Conservation (phyloP, 2,329 filamentous ascomycete species). For the Alternaria atra region DNA sequence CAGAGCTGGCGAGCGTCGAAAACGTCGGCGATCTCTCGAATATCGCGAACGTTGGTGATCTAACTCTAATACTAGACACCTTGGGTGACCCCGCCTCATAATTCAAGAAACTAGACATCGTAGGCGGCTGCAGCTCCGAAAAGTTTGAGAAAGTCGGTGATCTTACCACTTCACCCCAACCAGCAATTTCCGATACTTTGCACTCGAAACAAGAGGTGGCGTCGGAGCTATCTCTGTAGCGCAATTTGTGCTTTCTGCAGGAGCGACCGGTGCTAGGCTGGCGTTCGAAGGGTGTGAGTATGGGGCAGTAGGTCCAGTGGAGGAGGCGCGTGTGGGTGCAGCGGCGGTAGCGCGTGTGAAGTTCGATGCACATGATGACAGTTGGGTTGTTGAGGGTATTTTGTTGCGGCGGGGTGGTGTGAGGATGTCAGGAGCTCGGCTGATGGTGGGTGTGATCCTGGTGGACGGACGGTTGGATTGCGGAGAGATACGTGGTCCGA, state of each 20-base stretch:
- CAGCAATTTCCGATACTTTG: background rate
- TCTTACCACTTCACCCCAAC: background rate
- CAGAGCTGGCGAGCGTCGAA: background rate
- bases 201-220: background rate
- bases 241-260: slow-evolving; percentile 15
- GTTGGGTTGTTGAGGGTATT: background rate
- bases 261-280: slow-evolving; percentile 11
- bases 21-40: background rate
- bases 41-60: background rate
- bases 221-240: slow-evolving; percentile 8
- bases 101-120: background rate
- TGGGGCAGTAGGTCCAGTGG: slow-evolving; percentile 26
- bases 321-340: slow-evolving; percentile 21
- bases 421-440: background rate
- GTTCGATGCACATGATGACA: slow-evolving; percentile 24
- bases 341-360: slow-evolving; percentile 14
- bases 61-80: too few relatives aligned
- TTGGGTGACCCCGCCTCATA: background rate
- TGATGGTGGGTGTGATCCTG: too few relatives aligned
- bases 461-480: background rate
- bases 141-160: background rate
- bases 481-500: too few relatives aligned
- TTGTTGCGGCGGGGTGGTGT: background rate
- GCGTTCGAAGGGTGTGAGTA: slow-evolving; percentile 4
- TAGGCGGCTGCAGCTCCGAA: background rate